phyloP scores from a whole-genome alignment of 2,329 filamentous ascomycete species.

The Cercospora nicotianae region DNA sequence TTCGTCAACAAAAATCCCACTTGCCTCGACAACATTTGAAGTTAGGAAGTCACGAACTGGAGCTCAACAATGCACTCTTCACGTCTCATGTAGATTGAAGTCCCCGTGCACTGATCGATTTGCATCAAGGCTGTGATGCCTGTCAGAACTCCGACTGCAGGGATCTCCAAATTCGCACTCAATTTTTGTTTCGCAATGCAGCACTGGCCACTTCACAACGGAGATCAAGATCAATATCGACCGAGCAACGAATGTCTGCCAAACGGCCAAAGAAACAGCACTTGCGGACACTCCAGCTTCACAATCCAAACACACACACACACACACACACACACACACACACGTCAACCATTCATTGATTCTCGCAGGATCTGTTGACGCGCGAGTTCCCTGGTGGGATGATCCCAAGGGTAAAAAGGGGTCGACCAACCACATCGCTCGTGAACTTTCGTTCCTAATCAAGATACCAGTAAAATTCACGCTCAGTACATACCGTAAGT shows the following conservation, averaged over 20 bases:
- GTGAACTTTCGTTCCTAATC: neutral
- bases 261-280: neutral
- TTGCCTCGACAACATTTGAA: neutral
- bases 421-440: neutral
- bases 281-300: neutral
- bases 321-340: no score
- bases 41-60: neutral
- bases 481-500: neutral
- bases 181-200: neutral
- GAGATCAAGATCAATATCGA: neutral
- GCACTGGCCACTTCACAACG: neutral
- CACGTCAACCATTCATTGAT: neutral
- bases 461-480: neutral
- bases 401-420: neutral
- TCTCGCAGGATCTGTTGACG: neutral
- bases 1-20: neutral
- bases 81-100: neutral
- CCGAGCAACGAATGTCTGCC: neutral
- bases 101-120: neutral
- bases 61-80: neutral
- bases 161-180: neutral
- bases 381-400: neutral
- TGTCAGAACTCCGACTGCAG: neutral
- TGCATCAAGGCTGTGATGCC: neutral
- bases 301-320: neutral